Base-by-base conservation (phyloP, 768 basidiomycete species). In the Leucosporidium scottii region DNA sequence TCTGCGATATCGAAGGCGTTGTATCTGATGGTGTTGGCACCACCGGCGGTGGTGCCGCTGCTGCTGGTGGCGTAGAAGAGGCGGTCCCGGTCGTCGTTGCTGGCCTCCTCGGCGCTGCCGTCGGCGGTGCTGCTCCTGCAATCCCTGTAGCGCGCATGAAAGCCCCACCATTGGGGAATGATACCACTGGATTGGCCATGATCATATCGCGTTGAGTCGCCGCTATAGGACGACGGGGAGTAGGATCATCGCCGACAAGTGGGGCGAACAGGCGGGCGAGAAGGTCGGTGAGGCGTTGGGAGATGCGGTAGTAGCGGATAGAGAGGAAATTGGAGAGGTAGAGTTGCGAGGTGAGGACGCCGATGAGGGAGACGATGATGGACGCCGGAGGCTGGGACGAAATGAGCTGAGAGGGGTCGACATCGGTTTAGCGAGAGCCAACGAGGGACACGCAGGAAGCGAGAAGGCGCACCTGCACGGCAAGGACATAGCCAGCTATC, bases 401-500 rank as follows among this genome's bases (percentile, higher is more conserved):
- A 34, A 59, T 25, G 49, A 65, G 55, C 47, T 58, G 60, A 9
- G 59, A 49, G 63, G 48, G 30, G 28, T 31, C 4, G 4, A 34
- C 34, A 34, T 3, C 15, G 30, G 39, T 25, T 25, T 25, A n/a
- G 47, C 3, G 23, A 20, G 10, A 39, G 44, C 25, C 2, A 15
- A 21, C 9, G 17, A n/a, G n/a, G n/a, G 57, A 39, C 31, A 12
- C 4, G n/a, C 1, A 10, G 21, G 57, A 58, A 34, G 20, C 58
- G 36, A 10, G 21, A 31, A 58, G 34, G 20, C 58, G 36, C 7
- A 48, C 59, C 44, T 60, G 59, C 20, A 25, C n/a, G 6, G 59
- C 59, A 27, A 69, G 49, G 49, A 68, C 36, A 62, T 69, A 64
- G 13, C 61, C 25, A 0, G 62, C 61, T 62, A 68, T 60, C 18